Percentiles rank a stretch among this genome's conserved stretches.
Conservation (phyloP, 2,329 filamentous ascomycete species). For the Phialemonium atrogriseum region DNA sequence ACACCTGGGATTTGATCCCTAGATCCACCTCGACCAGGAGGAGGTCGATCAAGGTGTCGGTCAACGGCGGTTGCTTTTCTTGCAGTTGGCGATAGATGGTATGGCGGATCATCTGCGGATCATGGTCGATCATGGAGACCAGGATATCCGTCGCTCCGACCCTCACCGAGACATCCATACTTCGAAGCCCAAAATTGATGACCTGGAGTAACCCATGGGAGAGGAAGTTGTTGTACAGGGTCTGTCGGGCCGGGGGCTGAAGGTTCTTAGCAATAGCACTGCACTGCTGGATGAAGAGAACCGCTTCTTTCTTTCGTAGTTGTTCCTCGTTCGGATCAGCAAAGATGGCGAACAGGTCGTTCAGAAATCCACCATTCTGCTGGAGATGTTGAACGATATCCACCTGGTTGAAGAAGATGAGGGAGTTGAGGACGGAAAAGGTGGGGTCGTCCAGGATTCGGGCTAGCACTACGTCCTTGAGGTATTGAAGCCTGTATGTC, state of each 20-base stretch:
- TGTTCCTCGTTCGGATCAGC: slow-evolving; percentile 53
- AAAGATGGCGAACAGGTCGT: slow-evolving; percentile 84
- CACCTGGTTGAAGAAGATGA: slow-evolving; percentile 99
- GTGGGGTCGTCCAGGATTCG: slow-evolving; percentile 95
- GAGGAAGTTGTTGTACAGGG: slow-evolving; percentile 85
- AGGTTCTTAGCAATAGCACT: slow-evolving; percentile 91
- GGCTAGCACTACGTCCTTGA: slow-evolving; percentile 96
- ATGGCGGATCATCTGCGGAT: slow-evolving; percentile 85
- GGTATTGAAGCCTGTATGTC: slow-evolving; percentile 90
- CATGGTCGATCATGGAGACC: slow-evolving; percentile 90
- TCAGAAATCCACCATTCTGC: slow-evolving; percentile 66
- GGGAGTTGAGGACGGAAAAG: slow-evolving; percentile 91
- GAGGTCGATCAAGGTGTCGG: slow-evolving; percentile 86
- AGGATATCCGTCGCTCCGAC: slow-evolving; percentile 92
- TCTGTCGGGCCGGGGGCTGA: slow-evolving; percentile 71
- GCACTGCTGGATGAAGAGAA: slow-evolving; percentile 94
- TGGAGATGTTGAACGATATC: slow-evolving; percentile 97
- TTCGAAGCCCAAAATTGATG: slow-evolving; percentile 84
- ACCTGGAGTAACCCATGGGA: slow-evolving; percentile 79
- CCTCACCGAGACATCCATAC: slow-evolving; percentile 73
- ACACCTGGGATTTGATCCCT: slow-evolving; percentile 90
- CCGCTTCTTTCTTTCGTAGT: slow-evolving; percentile 82
- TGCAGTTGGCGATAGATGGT: slow-evolving; percentile 89
- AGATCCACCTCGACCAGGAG: slow-evolving; percentile 86
- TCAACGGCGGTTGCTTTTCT: slow-evolving; percentile 77